Base-by-base conservation (phyloP, 2,329 filamentous ascomycete species). In the Aspergillus ustus region DNA sequence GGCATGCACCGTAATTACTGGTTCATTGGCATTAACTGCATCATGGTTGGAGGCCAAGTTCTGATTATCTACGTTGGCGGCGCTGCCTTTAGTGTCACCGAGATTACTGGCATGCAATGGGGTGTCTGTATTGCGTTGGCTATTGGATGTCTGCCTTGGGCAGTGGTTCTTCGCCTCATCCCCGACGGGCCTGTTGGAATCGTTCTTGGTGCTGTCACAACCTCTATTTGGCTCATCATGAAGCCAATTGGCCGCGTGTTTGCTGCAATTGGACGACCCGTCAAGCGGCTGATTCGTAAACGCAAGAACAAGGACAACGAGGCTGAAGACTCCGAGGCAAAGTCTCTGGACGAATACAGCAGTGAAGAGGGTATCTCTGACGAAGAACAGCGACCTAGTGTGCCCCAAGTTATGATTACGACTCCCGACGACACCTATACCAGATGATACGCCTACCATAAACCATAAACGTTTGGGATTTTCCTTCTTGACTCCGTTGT, bases 11-110 rank as follows among this genome's bases (percentile, higher is more conserved):
- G 86, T 73, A 98, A 98, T 76, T 90, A 85, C 80, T 96, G 96
- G 83, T 98, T 98, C 81, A 85, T 96, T 43, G 85, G 80, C 44
- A 97, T 98, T 77, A 93, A 93, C 79, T 72, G 84, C 63, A 84
- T 96, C 75, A 97, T 98, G 90, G 87, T 94, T 67, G 93, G 88
- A 66, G 92, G 91, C 22, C 94, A 98, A 75, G 82, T 95, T 28
- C 85, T 97, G 77, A 98, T 98, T 74, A 86, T 97, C 70, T 95
- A 91, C 71, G 86, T 97, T 54, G 94, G 94, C 66, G 91, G 92
- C 34, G 79, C 82, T 8, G 92, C 93, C 1, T 96, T 98, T 82
- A 86, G 86, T 53, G 92, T 96, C 63, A 83, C 83, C 1, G 79
- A 82, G 1, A 83, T 97, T 67, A 88, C 88, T 19, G 85, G 85